Conservation (phyloP, 176 grass and related monocot genomes). For the Sorghum bicolor region Sorghum_bicolor_NCBIv3 NC_012870.2:21822001-21822500, state of each 20-base stretch:
- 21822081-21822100: neutral
- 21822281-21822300: conserved; percentile 1
- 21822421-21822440: neutral
- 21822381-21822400: neutral
- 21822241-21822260: neutral
- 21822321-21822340: neutral
- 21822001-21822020: conserved; percentile 31
- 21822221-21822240: neutral
- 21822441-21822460: neutral
- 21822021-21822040: neutral
- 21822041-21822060: neutral
- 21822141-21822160: neutral
- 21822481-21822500: conserved; percentile 6
- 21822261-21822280: conserved; percentile 1
- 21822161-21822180: neutral
- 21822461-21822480: neutral
- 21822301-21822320: neutral
- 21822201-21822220: neutral
- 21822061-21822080: neutral
- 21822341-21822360: neutral
- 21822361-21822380: neutral
- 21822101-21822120: conserved; percentile 22
- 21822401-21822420: neutral
- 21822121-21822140: neutral
- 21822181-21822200: neutral